Evolutionary conservation across 129 eudicot species (phyloP).

Genomic region (Centrapalus pauciflorus): DNA sequence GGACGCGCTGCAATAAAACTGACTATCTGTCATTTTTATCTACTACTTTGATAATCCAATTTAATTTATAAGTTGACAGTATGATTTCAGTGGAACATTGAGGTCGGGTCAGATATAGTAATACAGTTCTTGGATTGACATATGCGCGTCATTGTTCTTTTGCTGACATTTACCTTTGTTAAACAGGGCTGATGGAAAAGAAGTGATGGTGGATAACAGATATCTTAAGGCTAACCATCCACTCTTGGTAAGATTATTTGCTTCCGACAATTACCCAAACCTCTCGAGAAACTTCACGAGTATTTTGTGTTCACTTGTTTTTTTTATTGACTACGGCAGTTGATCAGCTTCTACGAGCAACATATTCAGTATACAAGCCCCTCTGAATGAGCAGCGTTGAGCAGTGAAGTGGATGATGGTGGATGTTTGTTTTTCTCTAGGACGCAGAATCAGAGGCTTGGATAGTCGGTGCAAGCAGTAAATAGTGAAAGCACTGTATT

Average conservation of each 20-base stretch:
- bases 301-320: background rate
- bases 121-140: too few relatives aligned
- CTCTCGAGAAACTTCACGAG: background rate
- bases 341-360: conserved; percentile 72
- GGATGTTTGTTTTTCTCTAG: background rate
- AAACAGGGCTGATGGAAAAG: conserved; percentile 74
- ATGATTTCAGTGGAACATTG: too few relatives aligned
- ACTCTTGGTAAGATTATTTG: conserved; percentile 41
- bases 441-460: conserved; percentile 3
- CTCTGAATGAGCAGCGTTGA: conserved; percentile 18
- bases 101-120: too few relatives aligned
- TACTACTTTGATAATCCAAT: too few relatives aligned
- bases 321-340: conserved; percentile 35
- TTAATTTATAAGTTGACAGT: too few relatives aligned
- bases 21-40: too few relatives aligned
- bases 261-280: background rate
- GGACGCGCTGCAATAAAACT: too few relatives aligned
- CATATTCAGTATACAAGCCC: conserved; percentile 52
- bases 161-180: background rate
- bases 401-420: background rate
- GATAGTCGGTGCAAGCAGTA: conserved; percentile 16
- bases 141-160: too few relatives aligned
- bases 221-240: conserved; percentile 74
- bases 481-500: conserved; percentile 22
- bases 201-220: conserved; percentile 76